Evolutionary conservation across 768 basidiomycete species (phyloP), one percentile per base, ranked within the genome.

Genomic region (Macrocybe gigantea): DNA sequence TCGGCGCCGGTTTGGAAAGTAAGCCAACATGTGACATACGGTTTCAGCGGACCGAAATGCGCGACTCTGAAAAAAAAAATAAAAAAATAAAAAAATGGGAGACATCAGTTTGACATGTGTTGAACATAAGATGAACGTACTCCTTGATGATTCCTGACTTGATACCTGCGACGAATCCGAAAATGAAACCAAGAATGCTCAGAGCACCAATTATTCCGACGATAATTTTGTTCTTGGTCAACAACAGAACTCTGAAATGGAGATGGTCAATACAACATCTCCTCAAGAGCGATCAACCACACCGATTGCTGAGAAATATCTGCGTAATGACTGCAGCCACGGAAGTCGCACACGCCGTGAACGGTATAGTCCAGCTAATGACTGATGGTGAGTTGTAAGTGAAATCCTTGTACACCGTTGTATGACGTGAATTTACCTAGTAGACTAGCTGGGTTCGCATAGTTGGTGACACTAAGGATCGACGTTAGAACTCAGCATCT

Each of bases 271-370:
- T 33, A 13, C 11, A 22, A 10, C 7, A 29, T 33, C 31, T 7
- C 39, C 30, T 33, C 2, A n/a, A 10, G 42, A 31, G 33, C 6
- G 14, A 45, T 40, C 48, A 13, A n/a, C 49, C 68, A 22, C 44
- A 70, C 75, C 77, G 71, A 53, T 72, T 64, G 1, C 64, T 70
- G 29, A 79, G 62, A 60, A 75, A 79, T 33, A 61, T 45, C 51
- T 80, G 78, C 0, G 77, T 76, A n/a, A 77, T 62, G 32, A 78
- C 56, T 0, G 76, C 77, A 12, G 74, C 69, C 5, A 75, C 56
- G 1, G 74, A 62, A 5, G 70, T 76, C 5, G 69, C 73, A 14
- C 70, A 59, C 5, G 77, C 72, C 0, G 76, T 79, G 47, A 79
- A 75, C 2, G 72, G 70, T 39, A 76, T 73, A 3, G 71, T 72